Base-by-base conservation (phyloP, 805 yeast species). In the Metschnikowia bowlesiae region DNA sequence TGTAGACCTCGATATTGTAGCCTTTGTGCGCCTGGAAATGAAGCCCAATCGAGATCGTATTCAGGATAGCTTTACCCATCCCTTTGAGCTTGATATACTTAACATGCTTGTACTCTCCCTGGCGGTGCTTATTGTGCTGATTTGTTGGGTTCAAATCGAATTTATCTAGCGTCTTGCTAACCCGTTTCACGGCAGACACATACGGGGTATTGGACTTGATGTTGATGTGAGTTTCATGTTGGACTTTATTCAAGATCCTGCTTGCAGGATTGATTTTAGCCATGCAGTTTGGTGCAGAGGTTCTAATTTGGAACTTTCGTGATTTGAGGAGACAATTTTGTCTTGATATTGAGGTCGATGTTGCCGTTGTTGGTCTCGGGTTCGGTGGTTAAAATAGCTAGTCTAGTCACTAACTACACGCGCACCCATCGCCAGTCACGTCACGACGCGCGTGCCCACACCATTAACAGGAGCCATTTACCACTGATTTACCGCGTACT, bases 201-300 rank as follows among this genome's bases (percentile, higher is more conserved):
- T 75, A 87, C 2, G 96, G 94, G 3, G 96, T 85, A 1, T 67
- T 44, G 1, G 84, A 66, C 55, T 87, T 85, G 35, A 89, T 72
- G 51, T 80, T 78, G 9, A 87, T 67, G 2, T 78, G 73, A 0
- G 81, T 73, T 22, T 76, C 74, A 28, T 44, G 46, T 36, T 44
- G 30, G 7, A 33, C 35, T 33, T 42, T 42, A 2, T 37, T 42
- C 13, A 32, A 11, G 18, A 42, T 33, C 38, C 32, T 34, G 38
- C 32, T 42, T 22, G 45, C 38, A 6, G 45, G 45, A 22, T 42
- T 30, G 32, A 33, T 42, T 42, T 30, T 42, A 13, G 37, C 14
- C 38, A 42, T 42, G 35, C 22, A 22, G 22, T 22, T 22, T 22
- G 4, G 22, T 1, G 14, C 26, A 28, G 22, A 18, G 30, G 22